These are phyloP conservation scores for Symmetrospora coprosmae DNA, from an alignment of 768 basidiomycete genomes.

Conservation along the genomic window DNA sequence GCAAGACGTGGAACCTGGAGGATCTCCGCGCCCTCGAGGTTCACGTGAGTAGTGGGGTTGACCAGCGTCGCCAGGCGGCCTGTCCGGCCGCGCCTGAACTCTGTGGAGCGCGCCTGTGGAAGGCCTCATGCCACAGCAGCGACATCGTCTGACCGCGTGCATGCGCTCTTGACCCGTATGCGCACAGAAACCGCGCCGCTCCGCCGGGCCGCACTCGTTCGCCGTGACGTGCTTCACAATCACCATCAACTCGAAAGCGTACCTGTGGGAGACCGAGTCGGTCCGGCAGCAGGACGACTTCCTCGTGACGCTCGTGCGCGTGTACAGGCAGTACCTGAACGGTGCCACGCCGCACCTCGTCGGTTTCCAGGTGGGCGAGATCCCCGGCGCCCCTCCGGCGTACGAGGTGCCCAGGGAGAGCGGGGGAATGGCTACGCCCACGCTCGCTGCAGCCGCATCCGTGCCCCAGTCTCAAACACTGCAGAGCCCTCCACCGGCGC, in stretches of 20 bases:
- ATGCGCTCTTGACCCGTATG: no score
- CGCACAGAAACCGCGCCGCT: constrained; percentile 18
- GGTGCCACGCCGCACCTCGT: constrained; percentile 11
- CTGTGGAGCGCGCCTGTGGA: not conserved
- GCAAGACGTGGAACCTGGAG: constrained; percentile 81
- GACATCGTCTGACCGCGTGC: no score
- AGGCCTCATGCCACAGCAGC: constrained; percentile 43
- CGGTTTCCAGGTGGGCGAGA: constrained; percentile 15
- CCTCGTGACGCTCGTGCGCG: constrained; percentile 50
- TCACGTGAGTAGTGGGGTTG: not conserved
- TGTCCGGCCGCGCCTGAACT: not conserved
- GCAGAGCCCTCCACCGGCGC: not conserved
- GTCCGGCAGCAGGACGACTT: constrained; percentile 59
- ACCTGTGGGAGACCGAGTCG: constrained; percentile 76
- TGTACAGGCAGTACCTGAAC: constrained; percentile 30
- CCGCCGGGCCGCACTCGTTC: not conserved
- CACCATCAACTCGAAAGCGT: constrained; percentile 65
- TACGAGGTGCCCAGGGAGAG: constrained; percentile 13
- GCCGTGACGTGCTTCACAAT: constrained; percentile 45
- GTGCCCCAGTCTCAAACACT: not conserved
- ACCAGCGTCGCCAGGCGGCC: not conserved
- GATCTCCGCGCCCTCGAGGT: constrained; percentile 73
- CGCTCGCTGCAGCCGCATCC: not conserved
- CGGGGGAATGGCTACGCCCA: constrained; percentile 5
- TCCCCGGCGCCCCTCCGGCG: constrained; percentile 20